phyloP scores from a whole-genome alignment of 2,329 filamentous ascomycete species.

The Colletotrichum neosansevieriae region DNA sequence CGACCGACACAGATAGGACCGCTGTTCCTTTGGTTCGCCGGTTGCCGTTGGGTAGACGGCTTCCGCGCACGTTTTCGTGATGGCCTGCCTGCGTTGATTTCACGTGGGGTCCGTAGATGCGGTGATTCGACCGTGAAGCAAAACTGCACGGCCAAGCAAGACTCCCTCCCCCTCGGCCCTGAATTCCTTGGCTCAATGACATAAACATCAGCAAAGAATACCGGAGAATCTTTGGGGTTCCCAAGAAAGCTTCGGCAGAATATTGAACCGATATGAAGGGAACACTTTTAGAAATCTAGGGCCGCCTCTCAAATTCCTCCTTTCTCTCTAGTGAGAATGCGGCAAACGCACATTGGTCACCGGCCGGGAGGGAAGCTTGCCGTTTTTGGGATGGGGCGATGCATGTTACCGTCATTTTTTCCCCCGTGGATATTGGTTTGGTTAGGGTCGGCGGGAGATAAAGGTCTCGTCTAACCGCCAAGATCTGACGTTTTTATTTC shows the following conservation, averaged over 20 bases:
- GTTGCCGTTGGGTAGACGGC: not conserved
- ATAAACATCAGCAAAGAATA: not conserved
- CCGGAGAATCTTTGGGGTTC: not conserved
- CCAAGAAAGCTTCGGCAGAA: not conserved
- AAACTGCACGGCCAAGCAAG: not conserved
- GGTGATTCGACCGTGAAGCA: not conserved
- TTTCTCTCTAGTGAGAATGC: not conserved
- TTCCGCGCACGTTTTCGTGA: slow-evolving; percentile 6
- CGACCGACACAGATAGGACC: not conserved
- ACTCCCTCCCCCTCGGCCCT: not conserved
- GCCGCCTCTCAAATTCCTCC: not conserved
- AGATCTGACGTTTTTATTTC: not conserved
- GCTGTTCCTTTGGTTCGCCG: not conserved
- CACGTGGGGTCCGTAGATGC: slow-evolving; percentile 5
- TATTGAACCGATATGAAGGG: not conserved
- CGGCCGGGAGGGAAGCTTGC: not conserved
- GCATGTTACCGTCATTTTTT: not conserved
- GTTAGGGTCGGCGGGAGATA: not conserved
- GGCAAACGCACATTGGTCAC: slow-evolving; percentile 2
- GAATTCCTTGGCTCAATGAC: not conserved
- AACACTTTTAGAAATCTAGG: not conserved
- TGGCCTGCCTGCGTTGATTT: not conserved
- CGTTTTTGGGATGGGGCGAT: not conserved
- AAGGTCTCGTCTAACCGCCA: slow-evolving; percentile 1
- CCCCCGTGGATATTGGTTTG: not conserved